Evolutionary conservation across 2,329 filamentous ascomycete genomes (phyloP).

Genomic region (Rhynchosporium graminicola): DNA sequence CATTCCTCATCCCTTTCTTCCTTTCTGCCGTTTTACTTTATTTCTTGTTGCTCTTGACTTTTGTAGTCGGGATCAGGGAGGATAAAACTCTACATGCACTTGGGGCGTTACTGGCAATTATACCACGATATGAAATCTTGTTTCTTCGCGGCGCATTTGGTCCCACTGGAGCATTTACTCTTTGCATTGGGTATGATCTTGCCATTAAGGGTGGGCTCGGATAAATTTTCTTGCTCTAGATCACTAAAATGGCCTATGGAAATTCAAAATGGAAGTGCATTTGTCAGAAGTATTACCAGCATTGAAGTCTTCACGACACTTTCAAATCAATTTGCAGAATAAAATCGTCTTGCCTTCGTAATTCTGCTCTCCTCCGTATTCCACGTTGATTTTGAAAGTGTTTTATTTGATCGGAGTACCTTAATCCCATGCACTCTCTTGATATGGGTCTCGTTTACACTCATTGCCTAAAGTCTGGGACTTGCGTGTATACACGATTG

Average conservation of each 20-base stretch:
- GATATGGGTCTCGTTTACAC: no score
- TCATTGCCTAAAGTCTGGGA: no score
- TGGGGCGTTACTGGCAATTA: conserved; percentile 5
- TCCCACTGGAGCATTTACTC: neutral
- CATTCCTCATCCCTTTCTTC: no score
- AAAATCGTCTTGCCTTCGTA: neutral
- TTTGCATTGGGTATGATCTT: neutral
- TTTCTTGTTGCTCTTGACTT: neutral
- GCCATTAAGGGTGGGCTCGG: neutral
- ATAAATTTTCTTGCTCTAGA: neutral
- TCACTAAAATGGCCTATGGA: neutral
- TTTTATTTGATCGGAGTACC: no score
- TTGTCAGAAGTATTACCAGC: neutral
- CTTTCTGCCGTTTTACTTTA: neutral
- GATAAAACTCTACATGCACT: neutral
- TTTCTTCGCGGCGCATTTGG: neutral
- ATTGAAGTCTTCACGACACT: neutral
- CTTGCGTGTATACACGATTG: no score
- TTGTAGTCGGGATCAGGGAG: neutral
- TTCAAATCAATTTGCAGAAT: neutral
- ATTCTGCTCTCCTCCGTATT: neutral
- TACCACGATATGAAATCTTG: neutral
- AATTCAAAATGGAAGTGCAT: no score
- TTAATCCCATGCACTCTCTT: no score
- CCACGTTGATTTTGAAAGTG: no score